phyloP scores from a whole-genome alignment of 2,329 filamentous ascomycete genomes.

The Aspergillus vadensis region DNA sequence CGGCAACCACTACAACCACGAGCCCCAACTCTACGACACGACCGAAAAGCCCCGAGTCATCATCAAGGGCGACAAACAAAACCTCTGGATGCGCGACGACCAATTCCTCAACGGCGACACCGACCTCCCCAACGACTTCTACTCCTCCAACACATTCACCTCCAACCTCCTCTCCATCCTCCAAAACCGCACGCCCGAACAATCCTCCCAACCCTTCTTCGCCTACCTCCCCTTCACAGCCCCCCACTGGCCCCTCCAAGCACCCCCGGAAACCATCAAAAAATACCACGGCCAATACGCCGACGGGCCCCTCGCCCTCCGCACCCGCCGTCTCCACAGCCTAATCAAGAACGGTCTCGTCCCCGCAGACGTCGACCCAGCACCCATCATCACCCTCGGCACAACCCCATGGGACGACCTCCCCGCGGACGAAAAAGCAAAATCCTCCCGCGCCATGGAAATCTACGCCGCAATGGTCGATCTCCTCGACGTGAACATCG shows the following conservation, averaged over 20 bases:
- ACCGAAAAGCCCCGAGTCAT: slow-evolving; percentile 11
- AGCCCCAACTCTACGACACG: slow-evolving; percentile 20
- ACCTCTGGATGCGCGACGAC: slow-evolving; percentile 14
- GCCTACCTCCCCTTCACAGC: slow-evolving; percentile 53
- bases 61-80: slow-evolving; percentile 10
- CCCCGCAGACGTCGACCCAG: slow-evolving; percentile 44
- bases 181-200: slow-evolving; percentile 34
- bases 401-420: slow-evolving; percentile 48
- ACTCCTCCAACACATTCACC: slow-evolving; percentile 35
- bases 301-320: slow-evolving; percentile 52
- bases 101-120: slow-evolving; percentile 19
- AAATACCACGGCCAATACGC: slow-evolving; percentile 55
- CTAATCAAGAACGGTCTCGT: slow-evolving; percentile 51
- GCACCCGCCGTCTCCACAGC: slow-evolving; percentile 46
- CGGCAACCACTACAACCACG: slow-evolving; percentile 41
- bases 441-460: slow-evolving; percentile 52
- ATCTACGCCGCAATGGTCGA: slow-evolving; percentile 56
- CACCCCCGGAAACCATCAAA: slow-evolving; percentile 48
- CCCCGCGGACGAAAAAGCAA: slow-evolving; percentile 39
- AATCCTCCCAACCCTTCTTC: slow-evolving; percentile 51
- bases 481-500: slow-evolving; percentile 49
- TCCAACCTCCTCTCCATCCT: slow-evolving; percentile 32
- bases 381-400: slow-evolving; percentile 44
- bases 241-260: slow-evolving; percentile 58
- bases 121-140: slow-evolving; percentile 28